Evolutionary conservation across 495 filamentous ascomycete species (phyloP), one percentile per base, ranked within the genome.

Genomic region (Apodospora peruviana): DNA sequence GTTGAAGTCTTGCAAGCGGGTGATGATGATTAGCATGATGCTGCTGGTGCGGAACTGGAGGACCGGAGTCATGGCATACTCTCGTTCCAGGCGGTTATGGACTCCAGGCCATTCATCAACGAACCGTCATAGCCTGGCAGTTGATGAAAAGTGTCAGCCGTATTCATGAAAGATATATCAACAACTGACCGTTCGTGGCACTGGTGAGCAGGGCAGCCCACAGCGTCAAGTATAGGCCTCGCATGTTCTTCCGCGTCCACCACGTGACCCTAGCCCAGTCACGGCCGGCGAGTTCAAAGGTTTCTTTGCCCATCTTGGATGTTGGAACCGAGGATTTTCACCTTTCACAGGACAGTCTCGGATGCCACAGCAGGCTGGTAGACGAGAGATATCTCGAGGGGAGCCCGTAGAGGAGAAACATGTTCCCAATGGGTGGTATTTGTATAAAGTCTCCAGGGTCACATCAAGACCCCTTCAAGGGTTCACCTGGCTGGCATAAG

Each of bases 41-140:
- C 14, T 14, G 7, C 27, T 14, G 14, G 27, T 32, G 27, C 27
- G 14, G 7, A 22, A 24, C 22, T 21, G 32, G n/a, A 16, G 25
- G 3, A 18, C 0, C 25, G 2, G 4, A n/a, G 22, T 16, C n/a
- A 8, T 51, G 12, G 29, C 52, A 20, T 21, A 55, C 47, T 72
- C 4, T 69, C 56, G 24, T 66, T 51, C 75, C 73, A 80, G 35
- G 69, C 62, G 10, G 55, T 45, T 1, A 78, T 56, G 0, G 75
- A 51, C 56, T 81, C 75, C 0, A 81, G 55, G 20, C 74, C 76
- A 51, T 78, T 80, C 68, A 77, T 76, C 58, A 78, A 65, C 12
- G 70, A 59, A 0, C 52, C 53, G 29, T 56, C 53, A 22, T 56
- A 56, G 4, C 52, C 49, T 47, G 24, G 7, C 27, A 32, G 27